Base-by-base conservation (phyloP, 108 stramenopile species). In the Bacterosira constricta region DNA sequence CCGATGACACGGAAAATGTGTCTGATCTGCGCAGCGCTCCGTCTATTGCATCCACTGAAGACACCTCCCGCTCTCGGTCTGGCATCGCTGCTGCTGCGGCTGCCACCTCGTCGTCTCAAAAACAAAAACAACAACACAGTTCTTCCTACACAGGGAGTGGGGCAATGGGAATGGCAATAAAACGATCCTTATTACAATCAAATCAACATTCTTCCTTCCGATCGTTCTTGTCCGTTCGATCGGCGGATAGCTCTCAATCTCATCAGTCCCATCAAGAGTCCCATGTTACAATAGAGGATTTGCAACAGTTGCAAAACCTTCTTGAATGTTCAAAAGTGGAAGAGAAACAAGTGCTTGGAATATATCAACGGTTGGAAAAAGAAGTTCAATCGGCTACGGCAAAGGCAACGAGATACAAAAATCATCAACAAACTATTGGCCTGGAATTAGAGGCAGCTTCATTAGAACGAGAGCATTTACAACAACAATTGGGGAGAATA, bases 331-430 rank as follows among this genome's bases (percentile, higher is more conserved):
- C 75, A 10, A 52, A 45, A 36, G n/a, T 53, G 1, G 66, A 76
- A 62, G 75, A 67, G 46, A 54, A 46, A 18, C 49, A 76, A 37
- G 75, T 76, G 0, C 10, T 61, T 9, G 59, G 61, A 17, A 50
- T 76, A 17, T 29, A 68, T 36, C 17, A 58, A 2, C 44, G 37
- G 21, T 46, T 76, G 18, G 51, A 62, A 45, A 45, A 21, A 21
- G 75, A 76, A 6, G 49, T 76, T 17, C 30, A 7, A 29, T 4
- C 25, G 34, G 59, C 63, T 11, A 59, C 41, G 36, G 36, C 44
- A 27, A 21, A 42, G 17, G 15, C 25, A 52, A 56, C 46, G n/a
- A 26, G 3, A 29, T 25, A 44, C n/a, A 50, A 63, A 7, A 23
- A 70, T 11, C 25, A 66, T 29, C 59, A 34, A 59, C 45, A 61